Base-by-base conservation (phyloP, 495 filamentous ascomycete genomes). In the Tuber calosporum region DNA sequence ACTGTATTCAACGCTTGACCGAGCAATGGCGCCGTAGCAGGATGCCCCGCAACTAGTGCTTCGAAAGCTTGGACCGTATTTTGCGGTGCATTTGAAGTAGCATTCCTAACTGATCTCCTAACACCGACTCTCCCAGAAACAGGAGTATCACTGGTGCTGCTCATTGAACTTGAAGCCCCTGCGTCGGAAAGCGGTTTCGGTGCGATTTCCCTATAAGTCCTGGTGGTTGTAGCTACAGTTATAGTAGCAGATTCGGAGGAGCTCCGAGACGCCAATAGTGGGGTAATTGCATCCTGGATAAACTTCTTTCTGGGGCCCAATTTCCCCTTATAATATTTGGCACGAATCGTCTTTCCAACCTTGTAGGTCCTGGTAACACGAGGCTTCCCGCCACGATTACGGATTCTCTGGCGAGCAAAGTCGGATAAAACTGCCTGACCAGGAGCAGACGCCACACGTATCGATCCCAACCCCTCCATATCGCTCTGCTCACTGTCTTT, bases 311-410 rank as follows among this genome's bases (percentile, higher is more conserved):
- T 81, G 6, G 79, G 77, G 41, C 79, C 73, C 26, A 77, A 71
- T 69, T 81, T 81, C 17, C 48, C 22, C 34, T 75, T 75, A 37
- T 73, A 48, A 58, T 62, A 73, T 42, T 71, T 72, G 39, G 73
- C 72, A 1, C 75, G 75, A 72, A 81, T 81, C 22, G 79, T 81
- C 72, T 81, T 81, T 39, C 74, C 75, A 40, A 81, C 69, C 68
- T 81, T 81, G 30, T 81, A 81, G 30, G 79, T 81, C 69, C 67
- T 75, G 34, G 78, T 81, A 30, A 77, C 69, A 36, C 79, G 76
- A 6, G 75, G 70, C 26, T 79, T 79, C 6, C 76, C 76, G 42
- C 70, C 75, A 22, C 68, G 72, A 58, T 77, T 62, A n/a, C 72
- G 75, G 37, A 74, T 79, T 39, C 79, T 72, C 22, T 71, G 69